phyloP scores from a whole-genome alignment of 202 grass and related monocot genomes.

The Saccharum hybrid region DNA sequence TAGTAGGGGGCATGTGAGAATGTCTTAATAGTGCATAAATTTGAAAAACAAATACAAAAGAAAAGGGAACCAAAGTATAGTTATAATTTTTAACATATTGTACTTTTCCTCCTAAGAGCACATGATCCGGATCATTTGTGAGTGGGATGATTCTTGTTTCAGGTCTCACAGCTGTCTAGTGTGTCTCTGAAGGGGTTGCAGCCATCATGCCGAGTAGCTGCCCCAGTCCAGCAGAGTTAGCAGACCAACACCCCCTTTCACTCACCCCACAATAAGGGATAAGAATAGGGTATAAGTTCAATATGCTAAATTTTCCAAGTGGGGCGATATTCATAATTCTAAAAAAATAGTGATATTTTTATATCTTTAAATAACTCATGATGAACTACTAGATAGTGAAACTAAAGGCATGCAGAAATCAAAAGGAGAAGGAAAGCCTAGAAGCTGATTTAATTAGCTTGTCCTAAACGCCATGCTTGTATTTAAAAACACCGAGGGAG shows the following conservation, averaged over 20 bases:
- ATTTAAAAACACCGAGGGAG: not conserved
- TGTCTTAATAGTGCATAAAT: not conserved
- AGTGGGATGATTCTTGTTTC: not conserved
- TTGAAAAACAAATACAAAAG: not conserved
- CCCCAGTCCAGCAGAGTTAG: not conserved
- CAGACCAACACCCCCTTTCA: not conserved
- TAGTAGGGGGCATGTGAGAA: not conserved
- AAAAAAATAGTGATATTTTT: not conserved
- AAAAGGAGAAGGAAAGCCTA: not conserved
- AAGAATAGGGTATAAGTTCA: not conserved
- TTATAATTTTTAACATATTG: not conserved
- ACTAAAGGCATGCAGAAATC: not conserved
- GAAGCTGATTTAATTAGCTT: not conserved
- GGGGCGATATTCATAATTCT: not conserved
- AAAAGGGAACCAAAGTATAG: not conserved
- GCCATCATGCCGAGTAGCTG: not conserved
- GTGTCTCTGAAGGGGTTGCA: not conserved
- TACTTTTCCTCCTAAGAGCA: not conserved
- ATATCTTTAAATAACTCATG: not conserved
- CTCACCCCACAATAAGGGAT: not conserved
- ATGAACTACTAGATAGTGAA: not conserved
- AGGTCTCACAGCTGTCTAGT: conserved; percentile 10
- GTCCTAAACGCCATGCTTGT: not conserved
- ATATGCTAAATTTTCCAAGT: not conserved
- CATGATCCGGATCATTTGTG: not conserved